Evolutionary conservation across 2,329 filamentous ascomycete species (phyloP).

Genomic region (Monosporascus sp.): DNA sequence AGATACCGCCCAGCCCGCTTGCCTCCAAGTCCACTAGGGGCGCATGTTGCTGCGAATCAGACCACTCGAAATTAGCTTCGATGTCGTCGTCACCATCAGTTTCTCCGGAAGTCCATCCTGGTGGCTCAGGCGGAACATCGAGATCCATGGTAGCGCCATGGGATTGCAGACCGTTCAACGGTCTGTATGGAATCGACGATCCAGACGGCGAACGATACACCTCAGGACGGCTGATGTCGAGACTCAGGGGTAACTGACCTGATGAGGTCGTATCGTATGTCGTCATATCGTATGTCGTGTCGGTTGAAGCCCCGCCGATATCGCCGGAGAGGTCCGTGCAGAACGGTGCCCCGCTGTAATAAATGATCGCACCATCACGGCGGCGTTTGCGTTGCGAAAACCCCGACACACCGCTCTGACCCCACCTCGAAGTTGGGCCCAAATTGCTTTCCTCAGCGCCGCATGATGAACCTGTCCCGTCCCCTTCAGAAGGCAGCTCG

Average conservation of each 20-base stretch:
- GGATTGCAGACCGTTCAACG: conserved; percentile 39
- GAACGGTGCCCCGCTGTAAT: conserved; percentile 75
- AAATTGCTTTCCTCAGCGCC: conserved; percentile 45
- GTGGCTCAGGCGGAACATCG: conserved; percentile 25
- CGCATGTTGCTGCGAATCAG: conserved; percentile 34
- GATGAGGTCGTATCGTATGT: conserved; percentile 41
- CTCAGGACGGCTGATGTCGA: conserved; percentile 20
- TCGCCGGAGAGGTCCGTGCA: conserved; percentile 76
- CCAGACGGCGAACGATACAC: conserved; percentile 38
- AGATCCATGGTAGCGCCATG: conserved; percentile 19
- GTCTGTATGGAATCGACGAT: conserved; percentile 43
- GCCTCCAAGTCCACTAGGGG: conserved; percentile 42
- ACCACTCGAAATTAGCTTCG: conserved; percentile 44
- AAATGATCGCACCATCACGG: conserved; percentile 72
- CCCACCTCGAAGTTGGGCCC: conserved; percentile 40
- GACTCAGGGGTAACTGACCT: conserved; percentile 19
- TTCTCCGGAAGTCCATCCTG: conserved; percentile 26
- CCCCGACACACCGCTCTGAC: conserved; percentile 39
- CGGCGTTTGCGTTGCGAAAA: conserved; percentile 46
- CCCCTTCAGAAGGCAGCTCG: conserved; percentile 38
- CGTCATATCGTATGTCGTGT: conserved; percentile 42
- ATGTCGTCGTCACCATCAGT: conserved; percentile 33
- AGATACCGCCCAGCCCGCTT: conserved; percentile 53
- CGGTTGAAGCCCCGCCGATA: conserved; percentile 41
- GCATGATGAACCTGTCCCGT: conserved; percentile 46